Percentiles rank a stretch among this genome's conserved stretches.
Conservation (phyloP, 257 asterid genomes). For the Ehretia macrophylla region DNA sequence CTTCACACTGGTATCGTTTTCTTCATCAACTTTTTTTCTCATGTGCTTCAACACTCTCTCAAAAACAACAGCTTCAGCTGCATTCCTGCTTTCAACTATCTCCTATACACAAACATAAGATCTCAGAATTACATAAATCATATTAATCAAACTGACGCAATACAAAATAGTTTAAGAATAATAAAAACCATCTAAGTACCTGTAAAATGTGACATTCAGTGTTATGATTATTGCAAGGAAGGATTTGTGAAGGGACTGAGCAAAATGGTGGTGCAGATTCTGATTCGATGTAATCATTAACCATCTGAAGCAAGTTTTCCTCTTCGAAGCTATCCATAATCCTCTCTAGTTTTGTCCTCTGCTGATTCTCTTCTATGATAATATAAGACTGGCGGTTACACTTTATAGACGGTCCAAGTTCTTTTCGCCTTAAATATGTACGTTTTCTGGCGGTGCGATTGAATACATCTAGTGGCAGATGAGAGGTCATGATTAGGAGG, state of each 20-base stretch:
- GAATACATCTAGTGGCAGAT: not conserved
- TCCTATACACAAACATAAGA: slow-evolving; percentile 2
- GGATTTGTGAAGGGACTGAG: not conserved
- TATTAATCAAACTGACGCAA: not conserved
- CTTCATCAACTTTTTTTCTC: slow-evolving; percentile 16
- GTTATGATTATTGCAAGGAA: slow-evolving; percentile 1
- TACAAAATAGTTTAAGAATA: not conserved
- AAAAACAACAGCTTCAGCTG: slow-evolving; percentile 14
- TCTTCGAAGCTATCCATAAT: slow-evolving; percentile 25
- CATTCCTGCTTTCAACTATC: slow-evolving; percentile 17
- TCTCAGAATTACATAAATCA: not conserved
- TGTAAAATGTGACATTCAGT: slow-evolving; percentile 16
- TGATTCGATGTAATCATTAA: slow-evolving; percentile 16
- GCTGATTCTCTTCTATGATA: no score
- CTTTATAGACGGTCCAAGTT: not conserved
- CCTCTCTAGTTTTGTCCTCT: not conserved
- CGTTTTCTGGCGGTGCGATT: not conserved
- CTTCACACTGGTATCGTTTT: not conserved
- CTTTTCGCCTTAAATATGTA: not conserved
- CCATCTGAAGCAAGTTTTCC: slow-evolving; percentile 21
- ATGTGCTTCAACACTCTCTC: slow-evolving; percentile 14
- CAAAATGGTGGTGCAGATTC: slow-evolving; percentile 3
- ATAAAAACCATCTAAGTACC: not conserved
- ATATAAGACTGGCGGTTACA: not conserved
- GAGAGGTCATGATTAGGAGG: slow-evolving; percentile 2